These are phyloP conservation scores for Yarrowia hollandica DNA, from an alignment of 805 yeast species.

Conservation along the genomic window DNA sequence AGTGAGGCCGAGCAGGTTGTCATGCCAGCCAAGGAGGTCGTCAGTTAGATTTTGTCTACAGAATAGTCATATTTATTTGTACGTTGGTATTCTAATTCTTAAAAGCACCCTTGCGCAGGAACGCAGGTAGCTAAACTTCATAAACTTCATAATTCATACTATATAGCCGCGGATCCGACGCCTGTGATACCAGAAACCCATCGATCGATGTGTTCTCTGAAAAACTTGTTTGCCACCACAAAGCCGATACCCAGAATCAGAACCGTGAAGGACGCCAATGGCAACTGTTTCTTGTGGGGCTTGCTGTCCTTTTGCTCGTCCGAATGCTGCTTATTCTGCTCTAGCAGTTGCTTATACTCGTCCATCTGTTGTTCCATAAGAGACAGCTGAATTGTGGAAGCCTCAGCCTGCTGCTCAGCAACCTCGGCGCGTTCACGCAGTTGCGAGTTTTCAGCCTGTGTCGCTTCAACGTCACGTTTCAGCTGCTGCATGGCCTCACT, in stretches of 20 bases:
- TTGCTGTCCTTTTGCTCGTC: constrained; percentile 14
- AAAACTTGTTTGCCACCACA: constrained; percentile 21
- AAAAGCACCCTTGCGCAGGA: no score
- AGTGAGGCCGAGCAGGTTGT: neutral
- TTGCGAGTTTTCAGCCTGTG: neutral
- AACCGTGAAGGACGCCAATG: constrained; percentile 11
- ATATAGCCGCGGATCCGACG: constrained; percentile 2
- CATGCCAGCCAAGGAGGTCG: neutral
- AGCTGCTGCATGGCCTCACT: neutral
- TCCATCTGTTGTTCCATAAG: constrained; percentile 15
- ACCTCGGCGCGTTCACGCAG: constrained; percentile 11
- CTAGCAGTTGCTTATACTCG: constrained; percentile 1
- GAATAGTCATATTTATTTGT: constrained; percentile 18
- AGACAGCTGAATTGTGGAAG: constrained; percentile 14
- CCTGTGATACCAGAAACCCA: constrained; percentile 8
- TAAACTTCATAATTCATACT: constrained; percentile 8
- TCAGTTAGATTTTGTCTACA: no score
- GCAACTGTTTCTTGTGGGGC: constrained; percentile 4
- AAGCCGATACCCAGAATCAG: constrained; percentile 14
- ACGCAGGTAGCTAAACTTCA: no score
- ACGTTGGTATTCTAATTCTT: no score
- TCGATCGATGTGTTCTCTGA: constrained; percentile 20
- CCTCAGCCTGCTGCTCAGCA: constrained; percentile 23
- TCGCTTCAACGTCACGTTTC: neutral
- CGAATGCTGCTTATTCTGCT: neutral